Percentiles rank a stretch among this genome's conserved stretches.
These are phyloP conservation scores for Pichia sp. DNA, from an alignment of 1,139 yeast genomes.

Conservation along the genomic window DNA sequence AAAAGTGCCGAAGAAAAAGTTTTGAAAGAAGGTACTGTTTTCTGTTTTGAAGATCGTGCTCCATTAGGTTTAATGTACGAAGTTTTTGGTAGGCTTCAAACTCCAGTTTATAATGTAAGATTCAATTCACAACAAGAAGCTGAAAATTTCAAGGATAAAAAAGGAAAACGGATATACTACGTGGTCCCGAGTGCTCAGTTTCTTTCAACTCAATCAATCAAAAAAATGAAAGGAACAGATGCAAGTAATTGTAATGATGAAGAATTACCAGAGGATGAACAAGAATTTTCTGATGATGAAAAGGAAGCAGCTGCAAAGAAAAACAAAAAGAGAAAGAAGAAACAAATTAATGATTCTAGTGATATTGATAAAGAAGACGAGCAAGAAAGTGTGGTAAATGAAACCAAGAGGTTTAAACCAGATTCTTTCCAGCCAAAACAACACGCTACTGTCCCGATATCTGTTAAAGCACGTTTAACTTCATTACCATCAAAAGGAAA, in stretches of 20 bases:
- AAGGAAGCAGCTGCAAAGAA: constrained; percentile 62
- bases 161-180: constrained; percentile 60
- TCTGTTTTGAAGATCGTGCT: constrained; percentile 68
- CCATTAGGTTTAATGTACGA: constrained; percentile 82
- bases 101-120: constrained; percentile 77
- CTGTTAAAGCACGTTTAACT: constrained; percentile 23
- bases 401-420: neutral
- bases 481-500: constrained; percentile 19
- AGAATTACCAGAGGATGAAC: constrained; percentile 87
- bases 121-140: constrained; percentile 52
- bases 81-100: constrained; percentile 81
- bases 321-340: constrained; percentile 47
- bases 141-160: constrained; percentile 36
- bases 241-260: constrained; percentile 95
- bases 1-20: constrained; percentile 82
- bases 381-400: constrained; percentile 15
- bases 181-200: constrained; percentile 80
- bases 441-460: constrained; percentile 5
- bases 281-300: constrained; percentile 93
- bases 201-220: constrained; percentile 67
- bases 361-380: constrained; percentile 16
- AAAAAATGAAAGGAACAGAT: constrained; percentile 75
- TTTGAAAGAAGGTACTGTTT: constrained; percentile 71
- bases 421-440: neutral
- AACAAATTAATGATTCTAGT: constrained; percentile 6